A percentile compares a stretch with the other conserved stretches of the same genome.
Conservation (phyloP, 768 basidiomycete genomes). For the Suillus subalutaceus region DNA sequence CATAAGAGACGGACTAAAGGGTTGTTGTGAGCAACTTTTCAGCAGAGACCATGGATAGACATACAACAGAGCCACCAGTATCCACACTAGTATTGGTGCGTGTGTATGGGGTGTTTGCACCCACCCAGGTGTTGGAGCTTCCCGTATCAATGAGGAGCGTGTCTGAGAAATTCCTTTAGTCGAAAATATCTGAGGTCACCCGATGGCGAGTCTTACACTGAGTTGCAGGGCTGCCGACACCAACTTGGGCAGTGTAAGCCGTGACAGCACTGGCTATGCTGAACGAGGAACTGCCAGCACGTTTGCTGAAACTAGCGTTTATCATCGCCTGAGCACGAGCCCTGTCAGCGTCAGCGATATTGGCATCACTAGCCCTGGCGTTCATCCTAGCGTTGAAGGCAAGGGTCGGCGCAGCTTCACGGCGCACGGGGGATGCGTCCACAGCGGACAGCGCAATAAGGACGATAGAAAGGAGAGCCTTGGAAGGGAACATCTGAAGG, state of each 20-base stretch:
- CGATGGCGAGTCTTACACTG: slow-evolving; percentile 24
- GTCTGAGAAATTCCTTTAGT: slow-evolving; percentile 18
- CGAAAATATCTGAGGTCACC: not conserved
- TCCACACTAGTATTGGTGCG: slow-evolving; percentile 19
- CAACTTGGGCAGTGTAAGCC: slow-evolving; percentile 31
- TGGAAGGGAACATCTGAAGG: slow-evolving; percentile 20
- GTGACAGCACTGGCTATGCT: slow-evolving; percentile 22
- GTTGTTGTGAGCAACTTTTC: slow-evolving; percentile 9
- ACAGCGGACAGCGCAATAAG: slow-evolving; percentile 18
- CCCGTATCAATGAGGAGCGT: slow-evolving; percentile 35
- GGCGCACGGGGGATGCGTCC: slow-evolving; percentile 18
- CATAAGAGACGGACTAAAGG: slow-evolving; percentile 18
- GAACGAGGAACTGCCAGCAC: slow-evolving; percentile 10
- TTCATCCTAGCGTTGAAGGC: slow-evolving; percentile 19
- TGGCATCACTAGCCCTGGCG: slow-evolving; percentile 1
- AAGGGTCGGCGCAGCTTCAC: slow-evolving; percentile 14
- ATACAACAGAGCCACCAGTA: slow-evolving; percentile 24
- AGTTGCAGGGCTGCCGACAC: slow-evolving; percentile 28
- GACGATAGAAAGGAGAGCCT: slow-evolving; percentile 16
- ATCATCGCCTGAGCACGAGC: slow-evolving; percentile 22
- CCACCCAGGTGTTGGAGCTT: slow-evolving; percentile 36
- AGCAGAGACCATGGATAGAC: slow-evolving; percentile 7
- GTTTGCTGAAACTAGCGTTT: slow-evolving; percentile 8
- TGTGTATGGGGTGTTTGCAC: slow-evolving; percentile 25
- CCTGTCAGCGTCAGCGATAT: slow-evolving; percentile 22